Percentiles rank a stretch among this genome's conserved stretches.
Evolutionary conservation across 257 asterid genomes (phyloP).

Genomic region (Jaltomata sinuosa): DNA sequence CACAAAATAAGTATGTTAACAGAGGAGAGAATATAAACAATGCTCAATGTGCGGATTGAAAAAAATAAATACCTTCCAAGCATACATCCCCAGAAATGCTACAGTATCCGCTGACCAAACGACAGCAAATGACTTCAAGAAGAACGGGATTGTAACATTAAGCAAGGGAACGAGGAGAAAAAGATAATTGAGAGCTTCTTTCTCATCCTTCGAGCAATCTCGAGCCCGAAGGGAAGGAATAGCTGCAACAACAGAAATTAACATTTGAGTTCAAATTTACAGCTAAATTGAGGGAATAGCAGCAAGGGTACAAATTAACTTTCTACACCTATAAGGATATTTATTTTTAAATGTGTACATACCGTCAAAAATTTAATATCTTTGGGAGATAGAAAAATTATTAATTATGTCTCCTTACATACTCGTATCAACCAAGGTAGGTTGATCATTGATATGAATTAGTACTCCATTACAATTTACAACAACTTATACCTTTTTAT

Average conservation of each 20-base stretch:
- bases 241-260: constrained; percentile 37
- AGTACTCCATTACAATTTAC: background rate
- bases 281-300: background rate
- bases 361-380: background rate
- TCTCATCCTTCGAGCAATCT: constrained; percentile 94
- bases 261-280: background rate
- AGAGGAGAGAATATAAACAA: background rate
- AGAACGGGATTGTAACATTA: constrained; percentile 72
- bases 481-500: background rate
- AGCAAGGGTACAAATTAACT: background rate
- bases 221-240: constrained; percentile 95
- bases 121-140: constrained; percentile 87
- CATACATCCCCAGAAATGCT: constrained; percentile 83
- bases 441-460: background rate
- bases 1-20: background rate
- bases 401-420: background rate
- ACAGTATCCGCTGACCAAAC: constrained; percentile 88
- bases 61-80: constrained; percentile 73
- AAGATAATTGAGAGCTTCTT: constrained; percentile 91
- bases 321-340: background rate
- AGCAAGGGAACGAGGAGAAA: constrained; percentile 70
- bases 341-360: background rate
- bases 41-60: background rate
- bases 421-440: background rate
- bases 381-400: background rate